A percentile compares a stretch with the other conserved stretches of the same genome.
Conservation (phyloP, 2,329 filamentous ascomycete genomes). For the Fusarium camptoceras region DNA sequence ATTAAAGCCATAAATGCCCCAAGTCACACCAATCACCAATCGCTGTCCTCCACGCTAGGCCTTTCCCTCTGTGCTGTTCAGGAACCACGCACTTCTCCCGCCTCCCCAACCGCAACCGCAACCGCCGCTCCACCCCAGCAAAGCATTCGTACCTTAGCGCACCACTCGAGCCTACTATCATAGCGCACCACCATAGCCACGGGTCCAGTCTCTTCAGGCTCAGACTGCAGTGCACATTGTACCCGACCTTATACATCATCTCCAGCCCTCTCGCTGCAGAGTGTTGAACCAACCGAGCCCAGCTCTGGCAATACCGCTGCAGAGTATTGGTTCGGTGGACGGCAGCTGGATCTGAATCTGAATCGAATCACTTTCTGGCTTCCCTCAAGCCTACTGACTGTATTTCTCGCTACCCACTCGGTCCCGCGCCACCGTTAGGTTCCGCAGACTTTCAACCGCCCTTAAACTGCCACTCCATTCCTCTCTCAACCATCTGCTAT, state of each 20-base stretch:
- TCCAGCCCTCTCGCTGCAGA: conserved; percentile 41
- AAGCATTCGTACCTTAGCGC: conserved; percentile 43
- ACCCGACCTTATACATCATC: conserved; percentile 44
- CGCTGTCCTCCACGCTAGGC: conserved; percentile 49
- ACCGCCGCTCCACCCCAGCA: conserved; percentile 42
- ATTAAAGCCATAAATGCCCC: conserved; percentile 27
- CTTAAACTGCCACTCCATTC: conserved; percentile 39
- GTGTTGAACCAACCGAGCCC: conserved; percentile 30
- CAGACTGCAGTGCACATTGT: conserved; percentile 37
- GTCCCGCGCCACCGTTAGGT: conserved; percentile 36
- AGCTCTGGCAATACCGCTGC: conserved; percentile 37
- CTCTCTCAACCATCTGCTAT: conserved; percentile 36
- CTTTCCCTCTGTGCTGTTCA: conserved; percentile 34
- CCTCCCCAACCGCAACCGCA: conserved; percentile 34
- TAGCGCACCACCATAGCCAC: conserved; percentile 38
- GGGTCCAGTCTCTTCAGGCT: conserved; percentile 41
- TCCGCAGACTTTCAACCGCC: conserved; percentile 39
- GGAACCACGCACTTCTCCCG: conserved; percentile 39
- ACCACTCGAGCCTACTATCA: conserved; percentile 33
- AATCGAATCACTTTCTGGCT: conserved; percentile 10
- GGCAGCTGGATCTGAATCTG: conserved; percentile 20
- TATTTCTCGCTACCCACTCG: conserved; percentile 17
- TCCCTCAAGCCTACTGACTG: conserved; percentile 21
- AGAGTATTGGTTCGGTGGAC: conserved; percentile 41
- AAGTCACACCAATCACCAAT: conserved; percentile 52